phyloP scores from a whole-genome alignment of 1,139 yeast species.

The Blastobotrys persicus region DNA sequence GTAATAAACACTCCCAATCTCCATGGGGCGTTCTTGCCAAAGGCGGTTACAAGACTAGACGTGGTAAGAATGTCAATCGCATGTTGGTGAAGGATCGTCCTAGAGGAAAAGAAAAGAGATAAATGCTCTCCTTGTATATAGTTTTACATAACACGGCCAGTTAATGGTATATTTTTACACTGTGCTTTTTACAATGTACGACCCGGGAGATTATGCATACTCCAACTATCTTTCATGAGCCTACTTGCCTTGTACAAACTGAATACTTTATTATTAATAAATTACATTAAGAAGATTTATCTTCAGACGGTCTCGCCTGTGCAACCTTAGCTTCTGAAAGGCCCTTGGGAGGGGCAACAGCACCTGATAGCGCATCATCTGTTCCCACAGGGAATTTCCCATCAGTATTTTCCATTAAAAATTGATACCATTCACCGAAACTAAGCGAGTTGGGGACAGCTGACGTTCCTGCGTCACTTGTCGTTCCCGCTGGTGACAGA shows the following conservation, averaged over 20 bases:
- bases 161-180: constrained; percentile 3
- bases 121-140: constrained; percentile 13
- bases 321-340: background rate
- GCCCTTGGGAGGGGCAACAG: background rate
- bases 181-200: no score
- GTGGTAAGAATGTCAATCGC: constrained; percentile 79
- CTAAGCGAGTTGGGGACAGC: constrained; percentile 36
- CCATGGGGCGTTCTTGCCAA: constrained; percentile 95
- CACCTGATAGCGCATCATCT: background rate
- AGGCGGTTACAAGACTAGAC: constrained; percentile 92
- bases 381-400: constrained; percentile 4
- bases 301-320: background rate
- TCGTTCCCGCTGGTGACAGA: background rate
- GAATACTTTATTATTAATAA: background rate
- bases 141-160: background rate
- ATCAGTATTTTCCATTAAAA: constrained; percentile 29
- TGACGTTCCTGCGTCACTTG: background rate
- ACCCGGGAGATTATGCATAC: no score
- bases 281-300: background rate
- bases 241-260: background rate
- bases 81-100: constrained; percentile 73
- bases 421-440: constrained; percentile 43
- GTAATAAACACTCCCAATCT: constrained; percentile 88
- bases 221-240: background rate
- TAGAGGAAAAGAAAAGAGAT: constrained; percentile 33